Evolutionary conservation across 2,329 filamentous ascomycete genomes (phyloP), one percentile per base, ranked within the genome.

Genomic region (Hypoxylon sp.): DNA sequence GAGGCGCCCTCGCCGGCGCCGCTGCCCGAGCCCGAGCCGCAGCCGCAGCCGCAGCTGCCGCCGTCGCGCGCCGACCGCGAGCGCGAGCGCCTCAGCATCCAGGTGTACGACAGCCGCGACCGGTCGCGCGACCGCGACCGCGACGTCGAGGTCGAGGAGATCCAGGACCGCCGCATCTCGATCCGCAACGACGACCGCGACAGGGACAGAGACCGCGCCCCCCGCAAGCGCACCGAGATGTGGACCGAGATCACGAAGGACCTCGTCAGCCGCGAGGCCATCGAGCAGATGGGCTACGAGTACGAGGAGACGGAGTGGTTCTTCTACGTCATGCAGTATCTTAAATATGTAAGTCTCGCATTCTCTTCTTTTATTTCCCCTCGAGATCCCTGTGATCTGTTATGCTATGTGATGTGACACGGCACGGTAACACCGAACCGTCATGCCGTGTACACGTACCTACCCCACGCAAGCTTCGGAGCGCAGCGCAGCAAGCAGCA

Each of bases 181-280:
- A 73, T 76, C 53, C 76, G 75, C 69, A 60, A 74, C 60, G 46
- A 72, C 64, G 55, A 75, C 68, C 50, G 67, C 3, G n/a, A n/a
- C n/a, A n/a, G n/a, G n/a, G n/a, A n/a, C n/a, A n/a, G n/a, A n/a
- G n/a, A n/a, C n/a, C n/a, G 31, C 23, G 3, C 69, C 75, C 13
- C 73, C 11, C 73, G 79, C 18, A 81, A 80, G 48, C 77, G 82
- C 26, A 82, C 84, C 53, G 86, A 89, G 58, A 90, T 96, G 79
- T 98, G 94, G 94, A 99, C 95, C 0, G 95, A 98, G 76, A 92
- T 99, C 67, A 96, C 94, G 41, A 97, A 96, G 77, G 93, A 97
- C 66, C 77, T 98, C 29, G 91, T 98, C 13, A 82, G 88, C 56
- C 87, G 89, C 48, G 92, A 97, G 72, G 95, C 95, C 15, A 90